Conservation (phyloP, 345 rosid genomes). For the Citrus sinensis region DVS_A1.0 CM039166.1:23755501-23756000, state of each 20-base stretch:
- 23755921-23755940: conserved; percentile 46
- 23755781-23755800: conserved; percentile 96
- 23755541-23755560: conserved; percentile 95
- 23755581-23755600: conserved; percentile 60
- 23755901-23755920: conserved; percentile 87
- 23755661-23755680: too few relatives aligned
- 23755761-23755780: conserved; percentile 91
- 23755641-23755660: background rate
- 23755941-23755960: conserved; percentile 40
- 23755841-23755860: conserved; percentile 66
- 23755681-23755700: background rate
- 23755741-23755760: conserved; percentile 92
- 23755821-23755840: conserved; percentile 79
- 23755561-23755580: conserved; percentile 94
- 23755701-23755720: conserved; percentile 94
- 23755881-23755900: conserved; percentile 75
- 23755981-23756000: conserved; percentile 26
- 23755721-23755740: conserved; percentile 97
- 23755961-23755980: conserved; percentile 44
- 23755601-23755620: background rate
- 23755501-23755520: conserved; percentile 94
- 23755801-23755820: conserved; percentile 93
- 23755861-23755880: conserved; percentile 65
- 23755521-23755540: conserved; percentile 96
- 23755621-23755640: too few relatives aligned